Evolutionary conservation across 345 rosid species (phyloP).

Genomic region (Ceriops zippeliana): DNA sequence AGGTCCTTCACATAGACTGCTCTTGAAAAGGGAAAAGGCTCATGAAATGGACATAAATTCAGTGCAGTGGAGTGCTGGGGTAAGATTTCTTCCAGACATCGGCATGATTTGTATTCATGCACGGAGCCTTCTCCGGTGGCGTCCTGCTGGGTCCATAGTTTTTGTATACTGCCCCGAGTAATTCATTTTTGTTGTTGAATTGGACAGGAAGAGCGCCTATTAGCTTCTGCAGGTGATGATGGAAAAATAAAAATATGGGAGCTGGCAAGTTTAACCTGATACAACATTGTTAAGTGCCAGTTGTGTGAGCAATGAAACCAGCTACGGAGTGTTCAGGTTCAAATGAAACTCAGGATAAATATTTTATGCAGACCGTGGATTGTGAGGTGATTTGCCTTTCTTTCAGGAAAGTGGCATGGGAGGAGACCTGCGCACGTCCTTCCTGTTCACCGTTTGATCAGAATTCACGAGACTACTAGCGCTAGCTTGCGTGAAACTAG

Average conservation of each 20-base stretch:
- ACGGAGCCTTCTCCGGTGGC: neutral
- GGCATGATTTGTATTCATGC: neutral
- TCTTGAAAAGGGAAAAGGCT: slow-evolving; percentile 79
- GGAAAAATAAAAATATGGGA: slow-evolving; percentile 74
- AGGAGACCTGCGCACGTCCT: too few relatives aligned
- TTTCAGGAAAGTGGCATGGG: too few relatives aligned
- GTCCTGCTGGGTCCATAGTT: neutral
- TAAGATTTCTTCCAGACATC: slow-evolving; percentile 39
- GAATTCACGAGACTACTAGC: too few relatives aligned
- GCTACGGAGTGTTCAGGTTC: too few relatives aligned
- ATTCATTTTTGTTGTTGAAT: neutral
- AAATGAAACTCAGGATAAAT: too few relatives aligned
- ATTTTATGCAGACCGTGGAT: too few relatives aligned
- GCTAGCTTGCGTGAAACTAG: too few relatives aligned
- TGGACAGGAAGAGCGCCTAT: slow-evolving; percentile 48
- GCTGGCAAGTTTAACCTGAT: slow-evolving; percentile 40
- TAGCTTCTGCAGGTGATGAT: slow-evolving; percentile 89
- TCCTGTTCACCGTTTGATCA: too few relatives aligned
- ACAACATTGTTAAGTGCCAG: neutral
- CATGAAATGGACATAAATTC: slow-evolving; percentile 86
- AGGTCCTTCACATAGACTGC: slow-evolving; percentile 58
- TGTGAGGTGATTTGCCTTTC: too few relatives aligned
- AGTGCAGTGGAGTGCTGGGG: slow-evolving; percentile 76
- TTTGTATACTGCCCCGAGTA: neutral
- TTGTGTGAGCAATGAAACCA: too few relatives aligned